Conservation (phyloP, 2,329 filamentous ascomycete species). For the Lasiodiplodia theobromae region DNA sequence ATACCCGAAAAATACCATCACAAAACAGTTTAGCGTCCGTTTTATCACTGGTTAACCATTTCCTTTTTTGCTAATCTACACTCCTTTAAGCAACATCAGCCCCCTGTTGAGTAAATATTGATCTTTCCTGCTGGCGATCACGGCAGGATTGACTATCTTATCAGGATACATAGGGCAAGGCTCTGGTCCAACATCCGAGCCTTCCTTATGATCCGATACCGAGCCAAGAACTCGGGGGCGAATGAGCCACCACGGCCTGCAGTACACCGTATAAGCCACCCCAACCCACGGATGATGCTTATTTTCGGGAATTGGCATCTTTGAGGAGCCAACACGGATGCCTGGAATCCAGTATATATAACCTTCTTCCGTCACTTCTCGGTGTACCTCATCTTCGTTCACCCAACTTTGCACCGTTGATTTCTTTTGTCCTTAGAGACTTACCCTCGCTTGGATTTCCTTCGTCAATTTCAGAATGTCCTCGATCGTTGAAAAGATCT, state of each 20-base stretch:
- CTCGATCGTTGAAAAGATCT: conserved; percentile 1
- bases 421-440: neutral
- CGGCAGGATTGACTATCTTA: neutral
- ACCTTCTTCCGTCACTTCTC: neutral
- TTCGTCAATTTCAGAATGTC: neutral
- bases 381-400: neutral
- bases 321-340: neutral
- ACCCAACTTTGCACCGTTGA: neutral
- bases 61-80: neutral
- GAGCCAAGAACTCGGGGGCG: neutral
- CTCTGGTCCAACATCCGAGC: neutral
- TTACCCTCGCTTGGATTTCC: neutral
- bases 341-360: neutral
- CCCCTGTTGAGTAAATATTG: neutral
- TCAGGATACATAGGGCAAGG: neutral
- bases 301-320: neutral
- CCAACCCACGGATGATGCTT: neutral
- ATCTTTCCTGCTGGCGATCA: neutral
- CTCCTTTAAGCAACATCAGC: neutral
- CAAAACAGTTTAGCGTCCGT: neutral
- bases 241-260: neutral
- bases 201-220: neutral
- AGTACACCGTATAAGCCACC: neutral
- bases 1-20: neutral
- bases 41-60: neutral